Evolutionary conservation across 495 filamentous ascomycete genomes (phyloP), one percentile per base, ranked within the genome.

Genomic region (Hyaloscypha hepaticicola): DNA sequence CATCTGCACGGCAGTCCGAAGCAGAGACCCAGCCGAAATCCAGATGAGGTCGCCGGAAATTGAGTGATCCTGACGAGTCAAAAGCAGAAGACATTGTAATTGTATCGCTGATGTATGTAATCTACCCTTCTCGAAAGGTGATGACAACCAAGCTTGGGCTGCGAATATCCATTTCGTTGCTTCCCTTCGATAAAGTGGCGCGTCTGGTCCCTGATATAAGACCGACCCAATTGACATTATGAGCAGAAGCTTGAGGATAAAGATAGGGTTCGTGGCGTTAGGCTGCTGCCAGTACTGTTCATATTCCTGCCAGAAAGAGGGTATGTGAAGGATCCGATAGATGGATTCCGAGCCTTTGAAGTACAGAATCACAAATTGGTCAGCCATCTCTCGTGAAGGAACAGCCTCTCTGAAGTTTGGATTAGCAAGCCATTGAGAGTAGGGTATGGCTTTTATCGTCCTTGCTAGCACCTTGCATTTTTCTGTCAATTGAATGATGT

Each of bases 111-210:
- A 76, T 16, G 88, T 75, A 53, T 82, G 82, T 1, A 84, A 73
- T 5, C 85, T 78, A 55, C 79, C 78, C 72, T 86, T 87, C 33
- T 81, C 77, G 4, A 69, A 73, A 0, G 84, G 80, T 25, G 77
- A 79, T 21, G 82, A 77, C 1, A 88, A 75, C 87, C 87, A 91
- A 53, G 81, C 80, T 51, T 85, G 83, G 1, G 84, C 84, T 61
- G 88, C 83, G 34, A 84, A 78, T 3, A 88, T 78, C 88, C 88
- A 91, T 65, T 82, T 77, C 22, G 82, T 72, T 0, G 84, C 85
- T 4, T 77, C 81, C 11, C 74, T 75, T 27, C 85, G 82, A 26
- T 81, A 72, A 27, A 79, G 72, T 45, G 74, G 76, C 0, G 58
- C 65, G 6, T 81, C 78, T 25, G 34, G n/a, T 5, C 51, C 64